A percentile compares a stretch with the other conserved stretches of the same genome.
These are phyloP conservation scores for Phyllosticta citriasiana DNA, from an alignment of 2,329 filamentous ascomycete species.

Conservation along the genomic window DNA sequence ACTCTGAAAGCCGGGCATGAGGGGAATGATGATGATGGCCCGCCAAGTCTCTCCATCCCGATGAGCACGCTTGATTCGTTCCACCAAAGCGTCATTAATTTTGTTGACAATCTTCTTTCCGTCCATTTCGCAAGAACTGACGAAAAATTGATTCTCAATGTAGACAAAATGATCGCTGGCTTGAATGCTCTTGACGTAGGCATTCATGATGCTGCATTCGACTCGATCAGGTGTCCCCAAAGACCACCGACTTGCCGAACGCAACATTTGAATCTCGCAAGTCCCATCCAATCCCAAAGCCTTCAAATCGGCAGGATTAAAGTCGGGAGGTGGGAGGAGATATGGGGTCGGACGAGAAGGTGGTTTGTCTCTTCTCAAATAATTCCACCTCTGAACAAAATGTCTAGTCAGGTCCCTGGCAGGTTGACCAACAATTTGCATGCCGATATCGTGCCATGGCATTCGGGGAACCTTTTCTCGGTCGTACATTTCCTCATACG, in stretches of 20 bases:
- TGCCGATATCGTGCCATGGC: constrained; percentile 97
- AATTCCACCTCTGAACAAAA: constrained; percentile 98
- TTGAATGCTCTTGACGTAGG: constrained; percentile 89
- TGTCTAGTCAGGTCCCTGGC: constrained; percentile 88
- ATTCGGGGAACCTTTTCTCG: constrained; percentile 79
- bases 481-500: constrained; percentile 99
- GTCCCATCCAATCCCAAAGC: constrained; percentile 82
- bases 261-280: constrained; percentile 90
- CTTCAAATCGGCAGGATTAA: constrained; percentile 75
- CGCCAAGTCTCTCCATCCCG: constrained; percentile 83
- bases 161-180: constrained; percentile 96
- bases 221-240: constrained; percentile 72
- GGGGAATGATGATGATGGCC: constrained; percentile 77
- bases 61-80: constrained; percentile 77
- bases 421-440: constrained; percentile 96
- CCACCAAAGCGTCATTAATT: constrained; percentile 88
- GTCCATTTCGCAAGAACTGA: constrained; percentile 83
- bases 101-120: constrained; percentile 81
- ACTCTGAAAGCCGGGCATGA: constrained; percentile 98
- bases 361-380: constrained; percentile 83
- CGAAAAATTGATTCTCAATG: constrained; percentile 98
- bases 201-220: constrained; percentile 92
- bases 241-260: constrained; percentile 86
- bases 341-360: constrained; percentile 91
- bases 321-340: constrained; percentile 85